Evolutionary conservation across 108 stramenopile species (phyloP).

Genomic region (Conticribra guillardii): DNA sequence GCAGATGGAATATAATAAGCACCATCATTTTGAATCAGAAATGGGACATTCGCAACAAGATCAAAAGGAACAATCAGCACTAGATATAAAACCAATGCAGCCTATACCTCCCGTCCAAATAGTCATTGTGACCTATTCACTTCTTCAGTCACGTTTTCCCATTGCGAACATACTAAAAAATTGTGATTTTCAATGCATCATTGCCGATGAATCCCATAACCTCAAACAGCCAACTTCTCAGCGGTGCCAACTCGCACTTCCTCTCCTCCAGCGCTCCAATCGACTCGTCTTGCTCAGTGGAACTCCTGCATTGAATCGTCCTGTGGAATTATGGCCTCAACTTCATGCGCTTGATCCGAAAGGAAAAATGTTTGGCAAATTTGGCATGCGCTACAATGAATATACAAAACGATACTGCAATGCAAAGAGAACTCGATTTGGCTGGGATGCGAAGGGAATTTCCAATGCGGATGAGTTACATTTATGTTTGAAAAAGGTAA

Average conservation of each 20-base stretch:
- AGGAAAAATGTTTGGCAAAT: constrained; percentile 56
- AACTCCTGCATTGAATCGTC: constrained; percentile 90
- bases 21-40: no score
- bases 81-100: no score
- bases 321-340: constrained; percentile 90
- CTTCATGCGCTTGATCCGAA: constrained; percentile 66
- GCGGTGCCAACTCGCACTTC: constrained; percentile 79
- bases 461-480: constrained; percentile 84
- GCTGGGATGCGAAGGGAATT: constrained; percentile 75
- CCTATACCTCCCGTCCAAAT: constrained; percentile 55
- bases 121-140: constrained; percentile 73
- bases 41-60: background rate
- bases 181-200: constrained; percentile 71
- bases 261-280: constrained; percentile 67
- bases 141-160: constrained; percentile 61
- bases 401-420: constrained; percentile 85
- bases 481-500: constrained; percentile 64
- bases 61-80: background rate
- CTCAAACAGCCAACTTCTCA: constrained; percentile 75
- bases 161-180: constrained; percentile 42
- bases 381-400: constrained; percentile 50
- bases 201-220: constrained; percentile 93
- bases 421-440: constrained; percentile 65
- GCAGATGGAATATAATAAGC: background rate
- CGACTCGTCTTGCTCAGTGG: constrained; percentile 83